Conservation (phyloP, 2,329 filamentous ascomycete genomes). For the Fusarium odoratissimum region DNA sequence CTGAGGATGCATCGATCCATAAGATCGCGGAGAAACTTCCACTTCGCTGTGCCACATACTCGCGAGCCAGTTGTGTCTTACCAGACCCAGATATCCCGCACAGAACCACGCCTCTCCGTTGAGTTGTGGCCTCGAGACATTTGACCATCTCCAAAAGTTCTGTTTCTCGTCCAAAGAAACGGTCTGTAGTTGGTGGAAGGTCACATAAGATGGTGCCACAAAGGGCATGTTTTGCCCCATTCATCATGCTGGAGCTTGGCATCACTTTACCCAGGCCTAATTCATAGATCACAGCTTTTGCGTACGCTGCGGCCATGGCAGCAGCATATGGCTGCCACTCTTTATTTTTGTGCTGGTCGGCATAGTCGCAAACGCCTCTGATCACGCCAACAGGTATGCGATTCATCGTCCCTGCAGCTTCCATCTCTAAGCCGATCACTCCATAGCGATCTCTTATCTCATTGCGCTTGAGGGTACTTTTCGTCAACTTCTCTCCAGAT, state of each 20-base stretch:
- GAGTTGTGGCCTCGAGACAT: neutral
- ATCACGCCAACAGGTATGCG: neutral
- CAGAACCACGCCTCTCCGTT: neutral
- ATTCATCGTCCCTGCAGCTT: neutral
- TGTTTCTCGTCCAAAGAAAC: neutral
- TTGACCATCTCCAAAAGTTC: neutral
- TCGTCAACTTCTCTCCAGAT: neutral
- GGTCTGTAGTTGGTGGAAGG: neutral
- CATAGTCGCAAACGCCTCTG: neutral
- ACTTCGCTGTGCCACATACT: neutral
- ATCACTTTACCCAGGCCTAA: no score
- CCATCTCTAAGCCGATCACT: neutral
- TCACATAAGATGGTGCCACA: neutral
- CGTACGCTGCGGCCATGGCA: neutral
- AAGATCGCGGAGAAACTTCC: neutral
- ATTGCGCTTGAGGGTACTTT: neutral
- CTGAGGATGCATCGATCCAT: neutral
- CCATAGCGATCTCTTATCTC: neutral
- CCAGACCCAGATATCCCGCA: neutral
- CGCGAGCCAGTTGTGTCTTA: neutral
- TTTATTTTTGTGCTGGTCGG: neutral
- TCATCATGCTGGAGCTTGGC: no score
- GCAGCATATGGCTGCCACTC: neutral
- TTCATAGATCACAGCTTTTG: neutral
- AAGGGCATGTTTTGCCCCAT: neutral